Conservation (phyloP, 352 stramenopile species). For the Phytophthora megakarya region DNA sequence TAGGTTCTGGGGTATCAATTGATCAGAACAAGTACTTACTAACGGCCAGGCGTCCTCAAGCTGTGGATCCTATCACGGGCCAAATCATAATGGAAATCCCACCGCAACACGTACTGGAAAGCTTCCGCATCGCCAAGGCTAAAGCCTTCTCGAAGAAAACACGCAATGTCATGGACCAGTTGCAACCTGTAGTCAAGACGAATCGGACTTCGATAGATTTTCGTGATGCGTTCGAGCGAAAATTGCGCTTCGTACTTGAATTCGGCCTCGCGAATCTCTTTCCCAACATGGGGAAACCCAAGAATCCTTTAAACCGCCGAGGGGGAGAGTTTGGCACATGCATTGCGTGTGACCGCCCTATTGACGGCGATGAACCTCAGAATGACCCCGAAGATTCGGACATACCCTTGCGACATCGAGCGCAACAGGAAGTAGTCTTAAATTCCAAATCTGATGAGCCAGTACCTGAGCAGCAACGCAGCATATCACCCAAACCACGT, state of each 20-base stretch:
- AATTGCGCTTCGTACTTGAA: slow-evolving; percentile 54
- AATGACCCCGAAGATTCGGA: slow-evolving; percentile 16
- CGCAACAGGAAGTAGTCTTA: slow-evolving; percentile 8
- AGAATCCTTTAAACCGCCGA: slow-evolving; percentile 35
- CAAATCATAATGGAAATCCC: slow-evolving; percentile 50
- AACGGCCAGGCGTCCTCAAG: slow-evolving; percentile 33
- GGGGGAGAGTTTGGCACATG: slow-evolving; percentile 50
- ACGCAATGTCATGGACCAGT: slow-evolving; percentile 50
- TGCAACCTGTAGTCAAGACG: slow-evolving; percentile 46
- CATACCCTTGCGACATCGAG: slow-evolving; percentile 13
- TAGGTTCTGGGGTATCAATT: slow-evolving; percentile 58
- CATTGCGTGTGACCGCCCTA: slow-evolving; percentile 66
- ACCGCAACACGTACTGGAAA: slow-evolving; percentile 50
- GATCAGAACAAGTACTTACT: slow-evolving; percentile 74
- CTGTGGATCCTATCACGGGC: slow-evolving; percentile 42
- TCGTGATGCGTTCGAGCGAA: slow-evolving; percentile 51
- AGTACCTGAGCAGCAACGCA: slow-evolving; percentile 45
- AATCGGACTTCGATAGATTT: slow-evolving; percentile 49
- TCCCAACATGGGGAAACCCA: slow-evolving; percentile 46
- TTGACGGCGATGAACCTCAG: slow-evolving; percentile 39
- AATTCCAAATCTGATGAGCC: slow-evolving; percentile 16
- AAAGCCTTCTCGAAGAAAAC: slow-evolving; percentile 46
- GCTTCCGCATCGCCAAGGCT: slow-evolving; percentile 53
- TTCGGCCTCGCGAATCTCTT: slow-evolving; percentile 72
- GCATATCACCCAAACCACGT: slow-evolving; percentile 17